Percentiles rank a stretch among this genome's conserved stretches.
Conservation (phyloP, 306 rosid genomes). For the Cucurbita moschata region DNA sequence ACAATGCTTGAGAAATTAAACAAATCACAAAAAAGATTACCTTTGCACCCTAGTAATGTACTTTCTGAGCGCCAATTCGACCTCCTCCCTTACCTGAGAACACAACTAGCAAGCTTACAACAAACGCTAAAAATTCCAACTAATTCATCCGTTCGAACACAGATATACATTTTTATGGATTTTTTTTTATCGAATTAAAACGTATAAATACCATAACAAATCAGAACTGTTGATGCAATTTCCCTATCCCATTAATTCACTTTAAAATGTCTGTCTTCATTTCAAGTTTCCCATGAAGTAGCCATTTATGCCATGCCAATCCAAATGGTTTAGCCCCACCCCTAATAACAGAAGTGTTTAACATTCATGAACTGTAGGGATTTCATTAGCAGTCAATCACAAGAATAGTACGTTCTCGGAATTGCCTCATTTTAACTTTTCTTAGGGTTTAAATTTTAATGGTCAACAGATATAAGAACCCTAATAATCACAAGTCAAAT, state of each 20-base stretch:
- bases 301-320: not conserved
- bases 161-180: not conserved
- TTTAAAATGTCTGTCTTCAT: not conserved
- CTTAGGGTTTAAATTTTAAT: not conserved
- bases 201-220: not conserved
- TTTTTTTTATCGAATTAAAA: not conserved
- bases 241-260: not conserved
- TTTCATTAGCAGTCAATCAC: not conserved
- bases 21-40: conserved; percentile 38
- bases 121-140: not conserved
- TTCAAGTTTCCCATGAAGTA: not conserved
- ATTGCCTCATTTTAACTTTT: not conserved
- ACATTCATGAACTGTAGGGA: not conserved
- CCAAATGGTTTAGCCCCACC: not conserved
- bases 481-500: too few species aligned
- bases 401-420: too few species aligned
- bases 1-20: not conserved
- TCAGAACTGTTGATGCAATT: not conserved
- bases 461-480: not conserved
- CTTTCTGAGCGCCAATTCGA: conserved; percentile 68
- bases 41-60: conserved; percentile 56
- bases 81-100: conserved; percentile 89
- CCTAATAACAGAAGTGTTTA: not conserved
- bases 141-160: not conserved
- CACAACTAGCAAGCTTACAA: conserved; percentile 7